Evolutionary conservation across 1,284 basidiomycete species (phyloP).

Genomic region (Ceratobasidium sp.): DNA sequence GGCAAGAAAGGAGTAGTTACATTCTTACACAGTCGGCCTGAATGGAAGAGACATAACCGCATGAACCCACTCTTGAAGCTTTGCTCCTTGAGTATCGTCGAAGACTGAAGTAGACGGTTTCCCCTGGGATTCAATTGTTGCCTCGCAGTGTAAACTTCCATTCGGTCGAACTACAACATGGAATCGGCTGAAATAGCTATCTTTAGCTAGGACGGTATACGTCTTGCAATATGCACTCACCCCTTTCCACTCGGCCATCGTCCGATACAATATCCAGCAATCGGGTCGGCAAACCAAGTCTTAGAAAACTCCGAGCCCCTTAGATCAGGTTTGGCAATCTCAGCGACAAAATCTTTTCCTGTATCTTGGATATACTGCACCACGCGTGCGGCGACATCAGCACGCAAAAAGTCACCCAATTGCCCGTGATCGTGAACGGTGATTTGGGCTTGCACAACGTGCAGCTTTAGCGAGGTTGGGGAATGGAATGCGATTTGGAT

Average conservation of each 20-base stretch:
- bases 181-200: constrained; percentile 5
- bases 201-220: background rate
- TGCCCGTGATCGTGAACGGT: constrained; percentile 55
- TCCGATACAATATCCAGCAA: constrained; percentile 40
- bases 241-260: constrained; percentile 36
- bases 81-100: constrained; percentile 9
- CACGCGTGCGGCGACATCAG: constrained; percentile 31
- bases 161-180: constrained; percentile 20
- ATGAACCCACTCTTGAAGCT: constrained; percentile 18
- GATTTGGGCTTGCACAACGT: constrained; percentile 78
- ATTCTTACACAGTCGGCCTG: no score
- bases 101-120: background rate
- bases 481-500: constrained; percentile 76
- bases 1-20: no score
- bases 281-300: constrained; percentile 34
- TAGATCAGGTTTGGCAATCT: background rate
- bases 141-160: constrained; percentile 17
- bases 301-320: constrained; percentile 8
- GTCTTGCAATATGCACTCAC: background rate
- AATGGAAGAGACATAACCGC: background rate
- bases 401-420: constrained; percentile 27
- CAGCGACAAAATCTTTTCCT: constrained; percentile 10
- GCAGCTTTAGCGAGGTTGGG: constrained; percentile 74
- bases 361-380: constrained; percentile 31
- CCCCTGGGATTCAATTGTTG: constrained; percentile 1